These are phyloP conservation scores for Debaryomyces coudertii DNA, from an alignment of 1,139 yeast species.

Conservation along the genomic window DNA sequence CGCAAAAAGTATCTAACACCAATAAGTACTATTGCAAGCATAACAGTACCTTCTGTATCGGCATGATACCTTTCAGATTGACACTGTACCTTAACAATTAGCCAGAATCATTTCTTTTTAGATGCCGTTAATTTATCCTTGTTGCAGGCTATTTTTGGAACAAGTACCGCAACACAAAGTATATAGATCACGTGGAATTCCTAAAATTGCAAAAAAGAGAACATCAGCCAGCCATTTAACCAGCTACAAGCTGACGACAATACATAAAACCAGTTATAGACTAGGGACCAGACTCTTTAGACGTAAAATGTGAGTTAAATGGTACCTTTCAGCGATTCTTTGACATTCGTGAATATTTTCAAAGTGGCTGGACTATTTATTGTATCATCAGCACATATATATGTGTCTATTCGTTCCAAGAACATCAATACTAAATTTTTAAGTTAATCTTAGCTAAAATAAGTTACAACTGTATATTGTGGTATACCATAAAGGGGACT, in stretches of 20 bases:
- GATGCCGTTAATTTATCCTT: background rate
- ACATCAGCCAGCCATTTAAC: conserved; percentile 9
- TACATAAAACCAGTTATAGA: background rate
- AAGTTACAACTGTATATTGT: background rate
- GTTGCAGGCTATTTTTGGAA: conserved; percentile 3
- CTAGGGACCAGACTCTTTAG: background rate
- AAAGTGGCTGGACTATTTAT: background rate
- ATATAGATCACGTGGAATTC: conserved; percentile 1
- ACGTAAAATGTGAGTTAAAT: background rate
- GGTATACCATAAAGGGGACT: background rate
- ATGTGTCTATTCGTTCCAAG: background rate
- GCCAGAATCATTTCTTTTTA: background rate
- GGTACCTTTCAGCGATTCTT: background rate
- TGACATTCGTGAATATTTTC: background rate
- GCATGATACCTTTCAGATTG: background rate
- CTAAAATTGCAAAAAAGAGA: conserved; percentile 3
- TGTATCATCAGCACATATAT: background rate
- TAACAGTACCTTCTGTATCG: background rate
- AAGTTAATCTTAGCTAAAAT: background rate
- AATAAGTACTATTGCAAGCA: background rate
- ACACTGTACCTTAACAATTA: background rate
- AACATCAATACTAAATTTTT: background rate
- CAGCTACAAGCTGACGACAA: background rate
- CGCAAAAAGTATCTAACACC: background rate
- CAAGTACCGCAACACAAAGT: background rate